Conservation (phyloP, 1,284 basidiomycete genomes). For the Naganishia sp. region DNA sequence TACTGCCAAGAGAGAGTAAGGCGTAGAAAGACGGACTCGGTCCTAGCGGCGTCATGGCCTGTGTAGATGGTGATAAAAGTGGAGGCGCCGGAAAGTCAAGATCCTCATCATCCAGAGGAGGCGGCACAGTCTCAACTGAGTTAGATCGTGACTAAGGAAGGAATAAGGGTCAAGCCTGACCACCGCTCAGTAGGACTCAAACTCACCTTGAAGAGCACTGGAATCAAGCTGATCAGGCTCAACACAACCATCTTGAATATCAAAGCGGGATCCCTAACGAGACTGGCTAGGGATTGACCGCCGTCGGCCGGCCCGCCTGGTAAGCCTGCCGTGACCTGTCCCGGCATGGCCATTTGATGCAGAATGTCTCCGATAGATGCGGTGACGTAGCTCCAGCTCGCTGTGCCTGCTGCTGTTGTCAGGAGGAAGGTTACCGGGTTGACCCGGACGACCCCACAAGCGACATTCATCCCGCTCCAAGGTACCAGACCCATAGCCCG, state of each 20-base stretch:
- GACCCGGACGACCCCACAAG: constrained; percentile 84
- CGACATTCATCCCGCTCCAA: constrained; percentile 92
- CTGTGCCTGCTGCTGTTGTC: constrained; percentile 74
- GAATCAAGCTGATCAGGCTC: constrained; percentile 50
- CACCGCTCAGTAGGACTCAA: too few species aligned
- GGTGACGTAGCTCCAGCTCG: constrained; percentile 66
- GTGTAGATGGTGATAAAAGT: constrained; percentile 24
- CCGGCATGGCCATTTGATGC: constrained; percentile 25
- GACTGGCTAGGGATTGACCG: constrained; percentile 50
- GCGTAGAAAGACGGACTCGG: constrained; percentile 31
- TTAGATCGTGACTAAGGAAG: constrained; percentile 21
- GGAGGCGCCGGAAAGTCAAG: constrained; percentile 8
- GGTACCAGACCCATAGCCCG: constrained; percentile 85
- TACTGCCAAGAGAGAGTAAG: constrained; percentile 11
- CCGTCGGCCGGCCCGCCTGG: constrained; percentile 18
- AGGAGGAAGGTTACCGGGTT: constrained; percentile 79
- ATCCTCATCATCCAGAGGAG: constrained; percentile 16
- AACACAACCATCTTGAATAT: constrained; percentile 54
- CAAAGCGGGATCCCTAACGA: constrained; percentile 53
- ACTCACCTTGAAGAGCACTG: constrained; percentile 51
- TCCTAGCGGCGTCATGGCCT: constrained; percentile 26
- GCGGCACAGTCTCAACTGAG: constrained; percentile 4
- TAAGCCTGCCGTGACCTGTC: constrained; percentile 7
- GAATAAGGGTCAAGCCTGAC: not conserved
- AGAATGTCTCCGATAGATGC: constrained; percentile 41